Evolutionary conservation across 176 grass and related monocot species (phyloP).

Genomic region (Musa beccarii): DNA sequence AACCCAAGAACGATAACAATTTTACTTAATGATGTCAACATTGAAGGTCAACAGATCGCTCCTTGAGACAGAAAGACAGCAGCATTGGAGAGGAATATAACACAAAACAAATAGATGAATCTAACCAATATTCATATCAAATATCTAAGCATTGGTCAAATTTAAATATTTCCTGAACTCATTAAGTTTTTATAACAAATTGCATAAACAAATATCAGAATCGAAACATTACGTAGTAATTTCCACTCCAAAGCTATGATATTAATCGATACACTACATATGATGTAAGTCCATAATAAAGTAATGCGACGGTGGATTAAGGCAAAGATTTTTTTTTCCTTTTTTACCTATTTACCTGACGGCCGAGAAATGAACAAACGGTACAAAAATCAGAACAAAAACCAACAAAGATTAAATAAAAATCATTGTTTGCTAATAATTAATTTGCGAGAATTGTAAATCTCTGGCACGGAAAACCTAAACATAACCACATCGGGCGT

Average conservation of each 20-base stretch:
- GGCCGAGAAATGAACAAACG: background rate
- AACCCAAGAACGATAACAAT: slow-evolving; percentile 50
- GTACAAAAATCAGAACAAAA: background rate
- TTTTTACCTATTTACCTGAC: background rate
- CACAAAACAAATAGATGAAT: too few relatives aligned
- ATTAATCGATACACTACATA: background rate
- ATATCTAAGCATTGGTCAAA: background rate
- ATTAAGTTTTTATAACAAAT: background rate
- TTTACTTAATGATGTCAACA: background rate
- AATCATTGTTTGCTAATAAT: too few relatives aligned
- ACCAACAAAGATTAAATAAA: background rate
- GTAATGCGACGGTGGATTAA: background rate
- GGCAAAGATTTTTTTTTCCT: background rate
- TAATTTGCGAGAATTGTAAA: background rate
- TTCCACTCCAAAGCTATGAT: background rate
- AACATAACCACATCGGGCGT: background rate
- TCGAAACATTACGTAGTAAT: background rate
- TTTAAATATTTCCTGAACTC: background rate
- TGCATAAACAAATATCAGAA: background rate
- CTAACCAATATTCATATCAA: background rate
- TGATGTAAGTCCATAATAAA: background rate
- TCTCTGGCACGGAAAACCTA: background rate
- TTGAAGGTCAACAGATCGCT: background rate
- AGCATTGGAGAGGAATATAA: too few relatives aligned
- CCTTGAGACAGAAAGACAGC: background rate